A percentile compares a stretch with the other conserved stretches of the same genome.
Conservation (phyloP, 2,329 filamentous ascomycete species). For the Fusarium circinatum region DNA sequence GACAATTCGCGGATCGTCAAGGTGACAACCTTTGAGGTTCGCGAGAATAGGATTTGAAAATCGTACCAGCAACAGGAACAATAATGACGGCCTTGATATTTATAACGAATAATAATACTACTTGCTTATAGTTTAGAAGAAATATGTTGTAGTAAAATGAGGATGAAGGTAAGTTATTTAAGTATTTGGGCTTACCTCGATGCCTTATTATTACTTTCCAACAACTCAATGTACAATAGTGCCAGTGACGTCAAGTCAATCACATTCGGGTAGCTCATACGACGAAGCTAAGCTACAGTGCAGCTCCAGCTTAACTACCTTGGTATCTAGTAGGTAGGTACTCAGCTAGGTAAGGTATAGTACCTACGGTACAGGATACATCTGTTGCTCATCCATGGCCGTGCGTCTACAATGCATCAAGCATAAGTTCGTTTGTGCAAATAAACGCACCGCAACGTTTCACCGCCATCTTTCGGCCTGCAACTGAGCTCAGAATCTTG, state of each 20-base stretch:
- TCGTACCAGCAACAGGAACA: background rate
- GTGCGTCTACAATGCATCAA: background rate
- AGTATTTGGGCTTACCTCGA: background rate
- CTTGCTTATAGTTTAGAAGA: background rate
- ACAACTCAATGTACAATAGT: background rate
- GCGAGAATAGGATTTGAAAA: constrained; percentile 34
- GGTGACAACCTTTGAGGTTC: constrained; percentile 31
- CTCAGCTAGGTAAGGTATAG: too few relatives aligned
- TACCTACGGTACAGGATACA: background rate
- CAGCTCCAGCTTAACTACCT: background rate
- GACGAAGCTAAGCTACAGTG: background rate
- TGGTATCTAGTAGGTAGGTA: too few relatives aligned
- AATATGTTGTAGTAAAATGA: background rate
- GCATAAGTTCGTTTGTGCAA: background rate
- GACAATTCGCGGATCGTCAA: constrained; percentile 24
- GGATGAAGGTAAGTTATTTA: constrained; percentile 1
- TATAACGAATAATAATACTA: constrained; percentile 8
- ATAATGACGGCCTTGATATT: constrained; percentile 24
- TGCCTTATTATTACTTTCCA: background rate
- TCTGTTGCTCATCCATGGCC: background rate
- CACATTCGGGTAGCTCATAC: background rate
- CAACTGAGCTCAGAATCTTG: constrained; percentile 5
- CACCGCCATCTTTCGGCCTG: background rate
- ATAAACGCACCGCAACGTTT: background rate
- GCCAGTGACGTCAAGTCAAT: constrained; percentile 28